phyloP scores from a whole-genome alignment of 2,329 filamentous ascomycete genomes.

The Trichoderma pleuroti region DNA sequence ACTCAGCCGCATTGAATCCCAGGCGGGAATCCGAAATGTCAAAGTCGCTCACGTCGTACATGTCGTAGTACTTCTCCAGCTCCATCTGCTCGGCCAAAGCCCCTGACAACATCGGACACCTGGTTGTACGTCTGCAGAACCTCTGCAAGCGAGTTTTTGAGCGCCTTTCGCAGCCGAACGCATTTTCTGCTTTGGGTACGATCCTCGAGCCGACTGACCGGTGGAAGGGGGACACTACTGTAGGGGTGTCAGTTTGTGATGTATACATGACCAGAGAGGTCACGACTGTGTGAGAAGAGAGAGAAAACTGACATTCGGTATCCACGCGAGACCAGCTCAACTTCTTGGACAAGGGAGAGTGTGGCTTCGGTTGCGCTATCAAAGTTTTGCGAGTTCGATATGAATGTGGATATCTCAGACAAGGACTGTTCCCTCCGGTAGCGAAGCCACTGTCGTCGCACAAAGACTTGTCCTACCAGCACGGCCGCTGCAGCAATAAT shows the following conservation, averaged over 20 bases:
- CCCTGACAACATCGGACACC: constrained; percentile 64
- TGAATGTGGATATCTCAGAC: constrained; percentile 63
- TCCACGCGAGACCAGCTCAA: constrained; percentile 89
- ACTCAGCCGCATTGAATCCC: constrained; percentile 62
- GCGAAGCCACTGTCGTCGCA: constrained; percentile 76
- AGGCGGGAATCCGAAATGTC: constrained; percentile 68
- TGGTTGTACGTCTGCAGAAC: constrained; percentile 70
- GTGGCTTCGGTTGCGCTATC: constrained; percentile 74
- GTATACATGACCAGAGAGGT: not conserved
- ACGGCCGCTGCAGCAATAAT: constrained; percentile 53
- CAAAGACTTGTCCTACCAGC: constrained; percentile 61
- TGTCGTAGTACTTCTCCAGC: constrained; percentile 88
- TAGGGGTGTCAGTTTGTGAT: constrained; percentile 22
- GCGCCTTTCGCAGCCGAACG: constrained; percentile 69
- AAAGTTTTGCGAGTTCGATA: constrained; percentile 73
- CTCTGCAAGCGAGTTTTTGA: constrained; percentile 66
- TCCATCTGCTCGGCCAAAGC: constrained; percentile 75
- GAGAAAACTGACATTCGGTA: constrained; percentile 67
- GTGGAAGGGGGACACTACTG: constrained; percentile 83
- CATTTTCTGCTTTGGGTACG: constrained; percentile 76
- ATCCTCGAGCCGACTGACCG: constrained; percentile 88
- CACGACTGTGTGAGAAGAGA: not conserved
- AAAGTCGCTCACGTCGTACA: constrained; percentile 73
- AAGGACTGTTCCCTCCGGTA: constrained; percentile 73
- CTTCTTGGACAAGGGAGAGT: constrained; percentile 82